Conservation (phyloP, 1,284 basidiomycete species). For the Austroboletus niveus region DNA sequence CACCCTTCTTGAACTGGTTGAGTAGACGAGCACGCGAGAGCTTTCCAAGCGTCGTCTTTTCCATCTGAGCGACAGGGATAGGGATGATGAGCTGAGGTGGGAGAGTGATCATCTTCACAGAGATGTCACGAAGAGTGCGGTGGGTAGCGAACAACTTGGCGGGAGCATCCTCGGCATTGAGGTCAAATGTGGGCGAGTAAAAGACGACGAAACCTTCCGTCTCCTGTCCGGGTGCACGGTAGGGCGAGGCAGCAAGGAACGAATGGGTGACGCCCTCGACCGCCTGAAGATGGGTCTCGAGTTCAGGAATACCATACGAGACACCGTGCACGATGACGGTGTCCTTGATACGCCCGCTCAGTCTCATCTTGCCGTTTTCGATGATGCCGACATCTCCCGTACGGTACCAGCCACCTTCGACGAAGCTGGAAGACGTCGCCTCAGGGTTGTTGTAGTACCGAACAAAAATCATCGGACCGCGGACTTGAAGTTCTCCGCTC, state of each 20-base stretch:
- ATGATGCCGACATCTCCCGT: constrained; percentile 43
- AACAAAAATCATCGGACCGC: constrained; percentile 39
- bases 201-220: constrained; percentile 33
- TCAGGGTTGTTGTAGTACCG: constrained; percentile 41
- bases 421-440: constrained; percentile 39
- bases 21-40: constrained; percentile 32
- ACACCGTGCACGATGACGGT: constrained; percentile 47
- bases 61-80: constrained; percentile 29
- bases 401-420: constrained; percentile 44
- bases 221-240: constrained; percentile 32
- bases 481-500: constrained; percentile 39
- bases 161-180: constrained; percentile 20
- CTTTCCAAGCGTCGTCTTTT: constrained; percentile 34
- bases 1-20: constrained; percentile 28
- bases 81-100: constrained; percentile 29
- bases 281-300: constrained; percentile 41
- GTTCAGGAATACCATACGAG: constrained; percentile 41
- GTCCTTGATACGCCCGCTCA: constrained; percentile 46
- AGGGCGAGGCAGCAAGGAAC: constrained; percentile 37
- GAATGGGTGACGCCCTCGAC: constrained; percentile 39
- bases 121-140: constrained; percentile 18
- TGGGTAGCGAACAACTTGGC: constrained; percentile 16
- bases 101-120: constrained; percentile 25
- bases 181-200: constrained; percentile 30
- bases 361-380: constrained; percentile 36